These are phyloP conservation scores for Solanum pinnatisectum DNA, from an alignment of 257 asterid genomes.

Conservation along the genomic window DNA sequence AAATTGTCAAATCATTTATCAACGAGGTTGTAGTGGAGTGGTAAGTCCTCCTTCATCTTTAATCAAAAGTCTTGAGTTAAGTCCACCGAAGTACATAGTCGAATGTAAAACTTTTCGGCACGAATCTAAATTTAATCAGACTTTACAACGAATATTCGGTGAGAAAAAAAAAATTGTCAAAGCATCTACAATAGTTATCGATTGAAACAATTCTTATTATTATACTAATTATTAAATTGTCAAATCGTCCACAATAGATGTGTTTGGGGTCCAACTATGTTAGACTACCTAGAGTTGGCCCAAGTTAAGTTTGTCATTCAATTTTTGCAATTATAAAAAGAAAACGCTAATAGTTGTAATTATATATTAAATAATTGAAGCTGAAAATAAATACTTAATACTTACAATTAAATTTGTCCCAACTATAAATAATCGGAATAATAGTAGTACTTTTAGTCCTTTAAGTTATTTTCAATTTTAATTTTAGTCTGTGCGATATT, in stretches of 20 bases:
- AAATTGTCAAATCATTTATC: background rate
- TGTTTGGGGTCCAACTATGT: background rate
- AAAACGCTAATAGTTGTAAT: background rate
- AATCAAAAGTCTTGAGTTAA: no score
- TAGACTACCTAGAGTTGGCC: background rate
- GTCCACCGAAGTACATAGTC: no score
- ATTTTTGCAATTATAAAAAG: background rate
- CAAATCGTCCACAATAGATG: background rate
- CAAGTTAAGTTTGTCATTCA: background rate
- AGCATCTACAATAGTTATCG: background rate
- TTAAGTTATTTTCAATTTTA: background rate
- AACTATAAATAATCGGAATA: background rate
- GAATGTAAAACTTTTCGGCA: rapidly evolving
- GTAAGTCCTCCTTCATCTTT: no score
- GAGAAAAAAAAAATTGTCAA: background rate
- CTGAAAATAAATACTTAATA: background rate
- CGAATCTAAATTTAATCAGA: no score
- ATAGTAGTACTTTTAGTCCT: background rate
- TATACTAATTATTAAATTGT: background rate
- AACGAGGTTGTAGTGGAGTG: no score
- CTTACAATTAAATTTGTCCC: background rate
- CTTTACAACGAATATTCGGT: no score
- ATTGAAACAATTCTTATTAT: background rate
- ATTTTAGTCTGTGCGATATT: background rate
- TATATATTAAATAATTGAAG: background rate